Evolutionary conservation across 139 green algal genomes (phyloP), one percentile per base, ranked within the genome.

Genomic region (Tetratostichococcus sp.): DNA sequence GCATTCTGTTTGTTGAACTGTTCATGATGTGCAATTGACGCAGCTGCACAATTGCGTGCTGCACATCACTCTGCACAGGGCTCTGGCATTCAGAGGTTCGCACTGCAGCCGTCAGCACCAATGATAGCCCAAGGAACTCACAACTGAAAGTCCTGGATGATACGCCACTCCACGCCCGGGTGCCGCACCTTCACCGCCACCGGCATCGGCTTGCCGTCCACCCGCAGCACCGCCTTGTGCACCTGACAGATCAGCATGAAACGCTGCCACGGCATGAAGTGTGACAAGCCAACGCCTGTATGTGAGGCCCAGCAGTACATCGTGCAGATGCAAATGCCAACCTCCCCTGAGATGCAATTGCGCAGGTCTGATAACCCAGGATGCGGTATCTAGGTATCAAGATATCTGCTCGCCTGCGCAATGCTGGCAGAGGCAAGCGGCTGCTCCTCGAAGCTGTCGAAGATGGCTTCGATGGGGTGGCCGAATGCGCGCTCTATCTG

Each of bases 351-450:
- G n/a, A n/a, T n/a, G n/a, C n/a, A n/a, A n/a, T n/a, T n/a, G n/a
- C n/a, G n/a, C n/a, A n/a, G n/a, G n/a, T n/a, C n/a, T n/a, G n/a
- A n/a, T n/a, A n/a, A n/a, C n/a, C n/a, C n/a, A n/a, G n/a, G 39
- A 6, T 50, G 11, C 39, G 39, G 39, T 50, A 6, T 50, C n/a
- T 50, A 11, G 22, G 17, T 62, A 17, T n/a, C 14, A 23, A 62
- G 50, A n/a, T 26, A 26, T 25, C 50, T 17, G 26, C 76, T 30
- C 32, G 92, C 88, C 89, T 99, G 96, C 23, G 94, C 96, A 30
- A 99, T 96, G 83, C 88, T 97, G 58, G 95, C 96, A 23, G 82
- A 93, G 2, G 96, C 96, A 14, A 99, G 72, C 0, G 96, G 89
- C 59, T 86, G 71, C 17, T 86, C 59, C 32, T 97, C 91, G 57